A percentile compares a stretch with the other conserved stretches of the same genome.
Evolutionary conservation across 192 early-diverging fungal species (phyloP).

Genomic region (Spizellomyces punctatus): DNA sequence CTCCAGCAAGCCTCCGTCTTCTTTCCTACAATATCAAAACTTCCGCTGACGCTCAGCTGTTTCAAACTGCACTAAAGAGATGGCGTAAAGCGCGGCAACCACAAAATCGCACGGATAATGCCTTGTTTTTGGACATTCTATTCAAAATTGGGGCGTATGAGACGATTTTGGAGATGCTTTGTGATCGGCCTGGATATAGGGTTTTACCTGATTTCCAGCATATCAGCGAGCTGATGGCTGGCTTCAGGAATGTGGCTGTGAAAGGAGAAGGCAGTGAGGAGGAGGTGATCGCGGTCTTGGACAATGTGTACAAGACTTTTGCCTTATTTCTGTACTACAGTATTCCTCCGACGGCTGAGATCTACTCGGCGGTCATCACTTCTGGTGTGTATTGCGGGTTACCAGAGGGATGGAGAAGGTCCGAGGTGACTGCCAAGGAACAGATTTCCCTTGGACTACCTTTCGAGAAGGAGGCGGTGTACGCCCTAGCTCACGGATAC

Average conservation of each 20-base stretch:
- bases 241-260: neutral
- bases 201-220: constrained; percentile 12
- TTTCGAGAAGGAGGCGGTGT: constrained; percentile 3
- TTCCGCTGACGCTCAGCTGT: constrained; percentile 21
- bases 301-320: constrained; percentile 51
- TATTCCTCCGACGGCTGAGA: constrained; percentile 24
- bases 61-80: constrained; percentile 8
- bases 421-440: constrained; percentile 34
- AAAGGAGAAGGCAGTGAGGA: neutral
- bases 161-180: constrained; percentile 25
- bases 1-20: constrained; percentile 8
- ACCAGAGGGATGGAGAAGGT: constrained; percentile 31
- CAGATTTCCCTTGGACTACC: constrained; percentile 31
- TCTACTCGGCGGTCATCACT: constrained; percentile 35
- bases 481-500: constrained; percentile 15
- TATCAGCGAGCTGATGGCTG: constrained; percentile 7
- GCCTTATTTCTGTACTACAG: constrained; percentile 40
- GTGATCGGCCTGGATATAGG: constrained; percentile 26
- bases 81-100: constrained; percentile 14
- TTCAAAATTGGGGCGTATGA: constrained; percentile 13
- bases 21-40: constrained; percentile 16
- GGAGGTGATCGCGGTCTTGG: constrained; percentile 28
- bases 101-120: constrained; percentile 8
- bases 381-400: constrained; percentile 37
- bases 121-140: constrained; percentile 18